These are phyloP conservation scores for Globisporangium cystogenes DNA, from an alignment of 352 stramenopile genomes.

Conservation along the genomic window DNA sequence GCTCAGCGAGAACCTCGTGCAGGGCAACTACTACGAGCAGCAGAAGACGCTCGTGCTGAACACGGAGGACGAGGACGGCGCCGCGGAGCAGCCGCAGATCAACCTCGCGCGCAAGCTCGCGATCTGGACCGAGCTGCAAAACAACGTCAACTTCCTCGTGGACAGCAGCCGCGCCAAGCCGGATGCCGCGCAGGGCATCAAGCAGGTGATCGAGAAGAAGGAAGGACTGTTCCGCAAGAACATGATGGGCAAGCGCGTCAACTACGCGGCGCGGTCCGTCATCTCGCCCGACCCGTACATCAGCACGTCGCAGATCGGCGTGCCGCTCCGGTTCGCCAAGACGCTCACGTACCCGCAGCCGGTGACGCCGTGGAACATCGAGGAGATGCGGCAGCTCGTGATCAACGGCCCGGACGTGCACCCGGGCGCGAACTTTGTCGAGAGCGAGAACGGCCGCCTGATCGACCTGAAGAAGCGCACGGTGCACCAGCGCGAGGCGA, in stretches of 20 bases:
- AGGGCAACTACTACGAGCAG: conserved; percentile 61
- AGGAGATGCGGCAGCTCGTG: conserved; percentile 95
- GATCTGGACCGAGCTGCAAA: conserved; percentile 98
- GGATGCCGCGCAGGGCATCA: conserved; percentile 88
- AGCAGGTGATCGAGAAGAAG: conserved; percentile 99
- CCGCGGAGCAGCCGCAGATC: conserved; percentile 46
- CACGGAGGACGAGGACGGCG: conserved; percentile 52
- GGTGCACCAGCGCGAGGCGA: conserved; percentile 90
- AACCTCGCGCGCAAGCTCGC: conserved; percentile 90
- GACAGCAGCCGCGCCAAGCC: conserved; percentile 77
- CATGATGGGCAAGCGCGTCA: conserved; percentile 99
- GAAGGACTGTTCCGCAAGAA: conserved; percentile 99
- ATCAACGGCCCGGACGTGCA: conserved; percentile 95
- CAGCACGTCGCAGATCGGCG: conserved; percentile 99
- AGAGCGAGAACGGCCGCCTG: conserved; percentile 91
- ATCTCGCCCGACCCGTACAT: conserved; percentile 99
- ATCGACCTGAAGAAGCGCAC: conserved; percentile 95
- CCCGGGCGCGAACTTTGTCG: conserved; percentile 97
- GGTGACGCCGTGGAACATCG: conserved; percentile 97
- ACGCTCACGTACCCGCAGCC: conserved; percentile 97
- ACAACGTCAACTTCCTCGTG: conserved; percentile 77
- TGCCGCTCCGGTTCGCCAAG: conserved; percentile 97
- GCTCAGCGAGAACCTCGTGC: conserved; percentile 88
- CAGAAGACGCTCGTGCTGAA: conserved; percentile 17
- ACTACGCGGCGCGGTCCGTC: conserved; percentile 98